Conservation (phyloP, 1,139 yeast species). For the Geotrichum klebahnii region DNA sequence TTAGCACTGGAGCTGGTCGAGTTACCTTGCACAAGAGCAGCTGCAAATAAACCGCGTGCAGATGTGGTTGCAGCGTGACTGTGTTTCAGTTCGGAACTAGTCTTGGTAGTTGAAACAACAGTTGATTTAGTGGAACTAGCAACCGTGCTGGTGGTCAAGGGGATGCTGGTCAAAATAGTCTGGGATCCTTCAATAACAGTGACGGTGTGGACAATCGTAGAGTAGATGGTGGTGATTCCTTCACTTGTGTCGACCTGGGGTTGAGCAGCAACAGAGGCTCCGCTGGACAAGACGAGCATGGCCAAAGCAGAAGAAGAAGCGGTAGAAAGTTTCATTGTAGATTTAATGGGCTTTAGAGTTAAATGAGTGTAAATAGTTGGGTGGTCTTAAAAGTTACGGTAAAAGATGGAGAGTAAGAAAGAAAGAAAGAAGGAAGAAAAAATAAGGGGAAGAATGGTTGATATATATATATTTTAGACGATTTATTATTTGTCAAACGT, state of each 20-base stretch:
- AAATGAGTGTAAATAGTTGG: too few species aligned
- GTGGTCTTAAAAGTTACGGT: not conserved
- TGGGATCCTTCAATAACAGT: conserved; percentile 6
- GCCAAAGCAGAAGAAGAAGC: conserved; percentile 3
- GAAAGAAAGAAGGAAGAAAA: too few species aligned
- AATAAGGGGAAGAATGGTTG: too few species aligned
- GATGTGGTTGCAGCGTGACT: not conserved
- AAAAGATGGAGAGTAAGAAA: not conserved
- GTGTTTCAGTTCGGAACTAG: not conserved
- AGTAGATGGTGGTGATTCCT: conserved; percentile 7
- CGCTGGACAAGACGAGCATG: not conserved
- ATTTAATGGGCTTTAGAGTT: not conserved
- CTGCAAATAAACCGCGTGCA: not conserved
- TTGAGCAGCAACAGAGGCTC: not conserved
- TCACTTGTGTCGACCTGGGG: not conserved
- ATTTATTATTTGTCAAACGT: too few species aligned
- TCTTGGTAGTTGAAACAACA: not conserved
- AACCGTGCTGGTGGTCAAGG: conserved; percentile 6
- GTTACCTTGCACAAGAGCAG: not conserved
- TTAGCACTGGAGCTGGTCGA: not conserved
- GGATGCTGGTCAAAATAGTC: conserved; percentile 1
- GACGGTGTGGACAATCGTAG: conserved; percentile 13
- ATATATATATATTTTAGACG: too few species aligned
- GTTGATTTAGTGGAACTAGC: conserved; percentile 1
- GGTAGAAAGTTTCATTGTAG: conserved; percentile 2